Conservation (phyloP, 345 rosid genomes). For the Physaria fendleri region DNA sequence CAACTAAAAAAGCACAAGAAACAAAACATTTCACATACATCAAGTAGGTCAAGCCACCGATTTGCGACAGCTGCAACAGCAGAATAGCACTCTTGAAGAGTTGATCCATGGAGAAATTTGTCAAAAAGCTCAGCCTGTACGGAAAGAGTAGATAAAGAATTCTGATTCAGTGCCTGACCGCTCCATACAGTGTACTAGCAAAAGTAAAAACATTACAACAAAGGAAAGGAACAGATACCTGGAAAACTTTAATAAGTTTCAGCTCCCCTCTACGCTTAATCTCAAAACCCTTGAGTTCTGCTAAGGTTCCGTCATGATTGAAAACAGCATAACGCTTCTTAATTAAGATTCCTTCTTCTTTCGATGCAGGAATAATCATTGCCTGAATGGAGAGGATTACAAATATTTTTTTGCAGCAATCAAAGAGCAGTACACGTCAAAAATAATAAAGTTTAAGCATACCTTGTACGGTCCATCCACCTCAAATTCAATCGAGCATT, state of each 20-base stretch:
- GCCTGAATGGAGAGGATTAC: constrained; percentile 46
- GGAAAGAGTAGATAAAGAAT: constrained; percentile 3
- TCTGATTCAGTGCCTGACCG: neutral
- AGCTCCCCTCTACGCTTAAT: constrained; percentile 99
- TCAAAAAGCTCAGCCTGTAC: constrained; percentile 90
- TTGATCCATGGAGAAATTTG: constrained; percentile 86
- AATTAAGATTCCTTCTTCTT: constrained; percentile 91
- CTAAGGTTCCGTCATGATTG: constrained; percentile 96
- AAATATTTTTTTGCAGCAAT: constrained; percentile 15
- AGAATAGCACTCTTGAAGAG: constrained; percentile 85
- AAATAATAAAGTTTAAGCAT: constrained; percentile 21
- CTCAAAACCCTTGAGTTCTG: constrained; percentile 99
- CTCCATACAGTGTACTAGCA: neutral
- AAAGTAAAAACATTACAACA: neutral
- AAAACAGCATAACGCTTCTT: constrained; percentile 98
- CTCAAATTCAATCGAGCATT: constrained; percentile 98
- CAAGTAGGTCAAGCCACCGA: constrained; percentile 97
- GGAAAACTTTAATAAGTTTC: constrained; percentile 95
- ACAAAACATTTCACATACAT: constrained; percentile 41
- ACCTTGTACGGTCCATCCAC: constrained; percentile 99
- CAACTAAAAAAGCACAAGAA: neutral
- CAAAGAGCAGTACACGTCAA: constrained; percentile 10
- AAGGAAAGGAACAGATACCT: constrained; percentile 43
- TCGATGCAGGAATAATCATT: constrained; percentile 99
- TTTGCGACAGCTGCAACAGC: constrained; percentile 94